These are phyloP conservation scores for Neopestalotiopsis clavispora DNA, from an alignment of 2,329 filamentous ascomycete genomes.

Conservation along the genomic window DNA sequence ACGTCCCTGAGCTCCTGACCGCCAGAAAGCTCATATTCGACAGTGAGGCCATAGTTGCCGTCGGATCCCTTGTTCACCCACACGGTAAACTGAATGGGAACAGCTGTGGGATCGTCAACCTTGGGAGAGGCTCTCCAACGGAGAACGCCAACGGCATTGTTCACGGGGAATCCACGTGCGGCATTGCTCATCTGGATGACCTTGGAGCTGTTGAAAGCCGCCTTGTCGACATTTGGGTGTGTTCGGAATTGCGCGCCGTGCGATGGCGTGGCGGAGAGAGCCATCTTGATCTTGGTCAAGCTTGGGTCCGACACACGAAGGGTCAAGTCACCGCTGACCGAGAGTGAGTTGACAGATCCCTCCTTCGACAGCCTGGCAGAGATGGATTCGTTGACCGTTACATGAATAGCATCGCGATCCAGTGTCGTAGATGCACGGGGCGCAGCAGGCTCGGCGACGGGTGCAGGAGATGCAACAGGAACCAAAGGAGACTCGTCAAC, in stretches of 20 bases:
- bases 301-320: conserved; percentile 87
- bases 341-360: conserved; percentile 82
- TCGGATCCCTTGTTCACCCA: conserved; percentile 92
- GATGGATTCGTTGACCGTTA: conserved; percentile 89
- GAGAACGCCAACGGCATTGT: conserved; percentile 90
- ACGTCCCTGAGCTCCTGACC: conserved; percentile 82
- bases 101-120: conserved; percentile 76
- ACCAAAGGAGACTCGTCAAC: conserved; percentile 79
- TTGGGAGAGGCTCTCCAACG: conserved; percentile 89
- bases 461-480: conserved; percentile 50
- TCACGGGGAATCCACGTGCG: conserved; percentile 88
- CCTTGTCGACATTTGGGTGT: conserved; percentile 94
- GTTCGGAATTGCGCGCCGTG: conserved; percentile 91
- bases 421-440: conserved; percentile 68
- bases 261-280: conserved; percentile 74
- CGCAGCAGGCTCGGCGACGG: conserved; percentile 57
- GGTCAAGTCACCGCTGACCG: conserved; percentile 90
- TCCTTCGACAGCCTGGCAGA: conserved; percentile 88
- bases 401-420: conserved; percentile 84
- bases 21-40: conserved; percentile 93
- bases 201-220: conserved; percentile 81
- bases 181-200: conserved; percentile 89
- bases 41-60: conserved; percentile 84
- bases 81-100: conserved; percentile 94
- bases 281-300: conserved; percentile 90